A percentile compares a stretch with the other conserved stretches of the same genome.
These are phyloP conservation scores for Paxillus rubicundulus DNA, from an alignment of 768 basidiomycete genomes.

Conservation along the genomic window DNA sequence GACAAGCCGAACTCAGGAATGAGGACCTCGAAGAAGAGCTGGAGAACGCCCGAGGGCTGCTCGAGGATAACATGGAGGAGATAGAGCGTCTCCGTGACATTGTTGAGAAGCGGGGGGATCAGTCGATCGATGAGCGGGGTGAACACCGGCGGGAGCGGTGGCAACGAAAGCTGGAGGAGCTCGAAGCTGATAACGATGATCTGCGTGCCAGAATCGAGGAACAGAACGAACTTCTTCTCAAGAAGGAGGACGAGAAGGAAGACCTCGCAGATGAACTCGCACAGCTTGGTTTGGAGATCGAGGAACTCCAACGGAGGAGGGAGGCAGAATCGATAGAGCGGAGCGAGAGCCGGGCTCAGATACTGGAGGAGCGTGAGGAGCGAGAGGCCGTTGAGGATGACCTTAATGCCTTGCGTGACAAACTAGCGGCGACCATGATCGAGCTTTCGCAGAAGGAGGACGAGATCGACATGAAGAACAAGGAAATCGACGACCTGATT, in stretches of 20 bases:
- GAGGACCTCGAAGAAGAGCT: conserved; percentile 71
- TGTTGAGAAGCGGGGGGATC: conserved; percentile 54
- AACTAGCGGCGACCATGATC: conserved; percentile 75
- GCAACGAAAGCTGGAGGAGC: conserved; percentile 50
- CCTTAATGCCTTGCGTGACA: conserved; percentile 69
- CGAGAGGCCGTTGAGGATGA: conserved; percentile 79
- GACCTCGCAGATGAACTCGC: conserved; percentile 67
- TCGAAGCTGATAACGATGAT: conserved; percentile 63
- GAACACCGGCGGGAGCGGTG: conserved; percentile 42
- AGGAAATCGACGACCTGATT: conserved; percentile 77
- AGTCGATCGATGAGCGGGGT: conserved; percentile 39
- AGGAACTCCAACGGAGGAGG: conserved; percentile 58
- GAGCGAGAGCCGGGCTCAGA: conserved; percentile 67
- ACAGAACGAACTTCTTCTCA: conserved; percentile 51
- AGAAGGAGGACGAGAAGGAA: conserved; percentile 69
- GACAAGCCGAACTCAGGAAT: conserved; percentile 59
- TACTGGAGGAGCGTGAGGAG: conserved; percentile 70
- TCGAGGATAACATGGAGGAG: conserved; percentile 84
- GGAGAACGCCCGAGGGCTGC: conserved; percentile 61
- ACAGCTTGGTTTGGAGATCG: conserved; percentile 60
- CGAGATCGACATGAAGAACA: conserved; percentile 74
- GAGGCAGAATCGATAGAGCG: conserved; percentile 67
- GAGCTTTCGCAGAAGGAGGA: conserved; percentile 86
- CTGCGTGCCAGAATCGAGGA: conserved; percentile 58
- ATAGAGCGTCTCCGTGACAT: conserved; percentile 69